phyloP scores from a whole-genome alignment of 2,329 filamentous ascomycete species.

The Pseudogymnoascus sp. region DNA sequence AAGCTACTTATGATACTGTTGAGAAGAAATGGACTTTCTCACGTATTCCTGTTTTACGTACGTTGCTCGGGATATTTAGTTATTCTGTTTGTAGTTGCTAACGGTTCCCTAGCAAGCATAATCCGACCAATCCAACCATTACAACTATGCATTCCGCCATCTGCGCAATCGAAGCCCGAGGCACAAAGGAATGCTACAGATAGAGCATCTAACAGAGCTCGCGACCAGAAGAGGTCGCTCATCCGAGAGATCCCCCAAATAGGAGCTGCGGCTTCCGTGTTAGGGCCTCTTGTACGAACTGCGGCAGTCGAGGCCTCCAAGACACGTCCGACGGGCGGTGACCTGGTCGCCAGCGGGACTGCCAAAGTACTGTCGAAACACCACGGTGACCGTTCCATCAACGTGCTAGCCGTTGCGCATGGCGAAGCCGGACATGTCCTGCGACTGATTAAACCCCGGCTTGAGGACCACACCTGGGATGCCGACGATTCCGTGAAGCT shows the following conservation, averaged over 20 bases:
- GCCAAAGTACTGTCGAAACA: not conserved
- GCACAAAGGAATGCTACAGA: not conserved
- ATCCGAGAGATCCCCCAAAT: not conserved
- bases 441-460: constrained; percentile 23
- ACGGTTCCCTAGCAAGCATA: constrained; percentile 17
- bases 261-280: not conserved
- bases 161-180: constrained; percentile 16
- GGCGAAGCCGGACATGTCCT: constrained; percentile 28
- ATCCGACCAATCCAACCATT: constrained; percentile 25
- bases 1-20: constrained; percentile 37
- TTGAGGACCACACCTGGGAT: constrained; percentile 25
- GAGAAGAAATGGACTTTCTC: constrained; percentile 29
- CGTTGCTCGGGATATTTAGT: not conserved
- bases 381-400: not conserved
- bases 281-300: not conserved
- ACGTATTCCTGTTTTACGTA: constrained; percentile 19
- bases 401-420: constrained; percentile 24
- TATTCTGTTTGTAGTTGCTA: not conserved
- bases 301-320: not conserved
- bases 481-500: constrained; percentile 19
- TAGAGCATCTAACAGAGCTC: not conserved
- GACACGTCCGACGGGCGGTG: not conserved
- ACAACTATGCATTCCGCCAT: constrained; percentile 22
- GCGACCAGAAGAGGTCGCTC: not conserved
- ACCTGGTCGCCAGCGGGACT: not conserved